Evolutionary conservation across 2,329 filamentous ascomycete genomes (phyloP), one percentile per base, ranked within the genome.

Genomic region (Berkeleyomyces basicola): DNA sequence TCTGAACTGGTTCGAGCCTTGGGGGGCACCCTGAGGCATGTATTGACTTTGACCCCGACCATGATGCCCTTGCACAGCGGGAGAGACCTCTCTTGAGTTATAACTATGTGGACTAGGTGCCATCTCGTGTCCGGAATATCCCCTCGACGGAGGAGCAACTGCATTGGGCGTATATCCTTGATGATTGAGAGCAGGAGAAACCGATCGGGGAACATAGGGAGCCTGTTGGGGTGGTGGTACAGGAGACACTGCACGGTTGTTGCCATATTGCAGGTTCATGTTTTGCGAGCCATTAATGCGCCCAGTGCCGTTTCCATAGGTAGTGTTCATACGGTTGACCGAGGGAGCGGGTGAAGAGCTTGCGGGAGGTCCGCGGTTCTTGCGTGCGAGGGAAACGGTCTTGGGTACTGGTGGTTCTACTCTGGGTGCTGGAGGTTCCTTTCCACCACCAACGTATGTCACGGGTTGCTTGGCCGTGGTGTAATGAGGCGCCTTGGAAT

Each of bases 401-500:
- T 64, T 64, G 3, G 60, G 33, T 36, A 31, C 55, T 2, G 47
- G 33, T 33, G 39, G 57, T 16, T 59, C 23, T 43, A 76, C 71
- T 62, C 78, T 75, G 64, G 70, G 67, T 55, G 64, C 43, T 63
- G 73, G 70, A 23, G 74, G 70, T 10, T 70, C 67, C 11, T 70
- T 70, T 2, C 75, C 71, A 6, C 74, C 71, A 33, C 81, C 75
- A 65, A 75, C 74, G 71, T 79, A 81, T n/a, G 77, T 76, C 67
- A 81, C 80, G 33, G 81, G 80, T 64, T 82, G 79, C 67, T 84
- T 82, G 42, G 81, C 80, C 14, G 80, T 83, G 11, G 81, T 82
- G 70, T 86, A 84, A 69, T 84, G 82, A 36, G 83, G 83, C 33
- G 82, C 82, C 67, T 84, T 84, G 43, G 82, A 75, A 69, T 86